Evolutionary conservation across 805 yeast genomes (phyloP).

Genomic region (Hanseniaspora hatyaiensis): DNA sequence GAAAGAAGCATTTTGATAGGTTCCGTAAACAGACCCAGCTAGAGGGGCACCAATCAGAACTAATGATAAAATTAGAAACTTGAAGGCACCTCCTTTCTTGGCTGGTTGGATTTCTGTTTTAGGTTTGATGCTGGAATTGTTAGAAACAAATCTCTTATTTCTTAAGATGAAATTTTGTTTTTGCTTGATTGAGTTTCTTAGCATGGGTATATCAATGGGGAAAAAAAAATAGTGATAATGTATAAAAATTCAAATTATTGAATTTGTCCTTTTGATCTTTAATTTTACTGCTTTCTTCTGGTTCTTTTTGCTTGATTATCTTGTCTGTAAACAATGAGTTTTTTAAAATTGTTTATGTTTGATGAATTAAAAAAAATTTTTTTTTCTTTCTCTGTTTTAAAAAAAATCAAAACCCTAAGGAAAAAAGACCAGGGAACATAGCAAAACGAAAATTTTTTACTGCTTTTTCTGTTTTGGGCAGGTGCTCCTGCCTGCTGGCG

Average conservation of each 20-base stretch:
- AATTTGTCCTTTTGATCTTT: too few relatives aligned
- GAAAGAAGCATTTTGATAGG: not conserved
- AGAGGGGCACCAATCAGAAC: not conserved
- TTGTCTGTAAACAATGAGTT: not conserved
- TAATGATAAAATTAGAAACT: not conserved
- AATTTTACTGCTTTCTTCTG: too few relatives aligned
- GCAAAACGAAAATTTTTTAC: too few relatives aligned
- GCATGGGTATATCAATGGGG: too few relatives aligned
- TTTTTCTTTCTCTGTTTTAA: not conserved
- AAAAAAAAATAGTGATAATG: not conserved
- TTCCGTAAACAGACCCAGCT: not conserved
- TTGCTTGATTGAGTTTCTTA: not conserved
- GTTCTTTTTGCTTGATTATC: too few relatives aligned
- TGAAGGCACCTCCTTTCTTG: not conserved
- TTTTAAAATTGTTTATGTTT: slow-evolving; percentile 1
- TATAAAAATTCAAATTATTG: too few relatives aligned
- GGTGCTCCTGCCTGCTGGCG: too few relatives aligned
- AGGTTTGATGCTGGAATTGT: not conserved
- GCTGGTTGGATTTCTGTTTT: not conserved
- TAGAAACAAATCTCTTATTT: slow-evolving; percentile 1
- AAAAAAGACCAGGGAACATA: too few relatives aligned
- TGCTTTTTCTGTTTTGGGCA: too few relatives aligned
- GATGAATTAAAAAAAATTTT: not conserved
- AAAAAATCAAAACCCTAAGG: too few relatives aligned
- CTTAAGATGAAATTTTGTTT: not conserved